Evolutionary conservation across 2,329 filamentous ascomycete genomes (phyloP), one percentile per base, ranked within the genome.

Genomic region (Beauveria sp.): DNA sequence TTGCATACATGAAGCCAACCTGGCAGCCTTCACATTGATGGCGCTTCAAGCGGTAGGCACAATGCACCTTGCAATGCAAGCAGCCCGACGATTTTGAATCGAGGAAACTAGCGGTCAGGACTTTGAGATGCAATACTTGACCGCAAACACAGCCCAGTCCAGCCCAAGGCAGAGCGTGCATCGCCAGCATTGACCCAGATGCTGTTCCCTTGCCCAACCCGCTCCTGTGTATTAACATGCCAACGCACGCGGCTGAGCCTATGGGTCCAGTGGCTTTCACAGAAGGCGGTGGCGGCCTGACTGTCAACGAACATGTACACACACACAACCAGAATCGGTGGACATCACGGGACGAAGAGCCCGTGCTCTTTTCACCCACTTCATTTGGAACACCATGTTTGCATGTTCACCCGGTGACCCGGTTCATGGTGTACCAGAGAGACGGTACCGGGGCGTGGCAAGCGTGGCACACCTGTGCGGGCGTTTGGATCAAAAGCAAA

Each of bases 1-100:
- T 52, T 59, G 34, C 56, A 52, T 59, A 44, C 47, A 52, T 28
- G 26, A 28, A 34, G 55, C 43, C 18, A 30, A 40, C 20, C 30
- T 57, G 55, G 55, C 55, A 46, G 24, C 26, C 20, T 22, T 30
- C 56, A 28, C 50, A 51, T 44, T 50, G 24, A 43, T 59, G 56
- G 56, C 56, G 56, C 56, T 59, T 59, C 56, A 52, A 48, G 56
- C 56, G 56, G 56, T 59, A 59, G 56, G 47, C 24, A 44, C 22
- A 34, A 18, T 44, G 37, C 47, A 51, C 18, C 56, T 40, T n/a
- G 16, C 46, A 41, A 58, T 20, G 41, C 53, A 7, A 58, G 46
- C 34, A 58, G 28, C 44, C 34, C 24, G 41, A 24, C 3, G n/a
- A 20, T 20, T 5, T 14, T 8, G 6, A 58, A 30, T 40, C 37